These are phyloP conservation scores for Corchorus olitorius DNA, from an alignment of 345 rosid species.

Conservation along the genomic window DNA sequence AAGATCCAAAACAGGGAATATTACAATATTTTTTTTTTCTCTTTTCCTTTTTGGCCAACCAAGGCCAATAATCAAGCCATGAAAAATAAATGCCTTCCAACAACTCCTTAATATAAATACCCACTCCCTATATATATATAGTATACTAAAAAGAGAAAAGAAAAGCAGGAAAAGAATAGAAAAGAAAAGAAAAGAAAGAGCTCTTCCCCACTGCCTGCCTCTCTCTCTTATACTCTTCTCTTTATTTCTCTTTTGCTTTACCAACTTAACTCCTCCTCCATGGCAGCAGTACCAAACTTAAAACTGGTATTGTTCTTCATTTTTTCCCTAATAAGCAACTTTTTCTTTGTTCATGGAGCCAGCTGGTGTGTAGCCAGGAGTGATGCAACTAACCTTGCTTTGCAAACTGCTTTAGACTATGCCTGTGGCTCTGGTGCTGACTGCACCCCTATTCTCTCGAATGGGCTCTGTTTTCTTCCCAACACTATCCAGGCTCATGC, in stretches of 20 bases:
- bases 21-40: neutral
- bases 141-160: slow-evolving; percentile 19
- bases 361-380: slow-evolving; percentile 83
- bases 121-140: too few species aligned
- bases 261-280: slow-evolving; percentile 24
- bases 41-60: neutral
- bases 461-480: slow-evolving; percentile 66
- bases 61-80: neutral
- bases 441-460: slow-evolving; percentile 55
- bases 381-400: slow-evolving; percentile 58
- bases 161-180: slow-evolving; percentile 25
- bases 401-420: slow-evolving; percentile 66
- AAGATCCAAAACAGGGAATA: neutral
- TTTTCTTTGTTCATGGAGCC: slow-evolving; percentile 16
- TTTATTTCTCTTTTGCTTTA: slow-evolving; percentile 30
- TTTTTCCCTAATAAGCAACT: neutral
- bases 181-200: slow-evolving; percentile 23
- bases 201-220: slow-evolving; percentile 26
- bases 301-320: neutral
- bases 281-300: slow-evolving; percentile 19
- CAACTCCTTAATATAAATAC: neutral
- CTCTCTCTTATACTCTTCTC: slow-evolving; percentile 26
- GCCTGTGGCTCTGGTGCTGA: slow-evolving; percentile 78
- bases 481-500: slow-evolving; percentile 75
- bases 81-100: neutral